Base-by-base conservation (phyloP, 2,329 filamentous ascomycete genomes). In the Cadophora sp. region DNA sequence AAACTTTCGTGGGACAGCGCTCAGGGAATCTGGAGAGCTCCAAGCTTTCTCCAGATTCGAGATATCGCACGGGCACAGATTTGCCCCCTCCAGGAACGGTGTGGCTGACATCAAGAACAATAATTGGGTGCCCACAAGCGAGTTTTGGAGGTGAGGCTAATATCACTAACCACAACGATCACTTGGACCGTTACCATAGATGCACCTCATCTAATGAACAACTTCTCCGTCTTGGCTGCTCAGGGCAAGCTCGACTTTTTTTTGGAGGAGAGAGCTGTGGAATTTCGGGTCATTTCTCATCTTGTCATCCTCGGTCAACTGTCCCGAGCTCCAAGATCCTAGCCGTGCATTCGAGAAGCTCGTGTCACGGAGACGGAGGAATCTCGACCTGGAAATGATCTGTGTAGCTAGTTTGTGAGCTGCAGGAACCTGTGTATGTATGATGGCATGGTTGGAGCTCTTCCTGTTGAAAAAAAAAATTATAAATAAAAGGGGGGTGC, bases 201-300 rank as follows among this genome's bases (percentile, higher is more conserved):
- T 59, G 58, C 58, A 60, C 14, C 48, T 60, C 58, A 47, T 60
- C 24, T 60, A 60, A 47, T 48, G 22, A 13, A 33, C 45, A 50
- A 36, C 30, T 20, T 33, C 39, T 48, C 58, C 58, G 58, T 33
- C 58, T 60, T 60, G 22, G 58, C 58, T 36, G 13, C 9, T 48
- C 41, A 30, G n/a, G 24, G n/a, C 41, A n/a, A 60, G 18, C 16
- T 39, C 24, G n/a, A 33, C 3, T 8, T 53, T 33, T 27, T 13
- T 33, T 27, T 13, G n/a, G 11, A 53, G 50, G 22, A 53, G 14
- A 53, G 24, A 53, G 50, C 24, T 33, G 13, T 53, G 24, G 16
- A 33, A 33, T 53, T 18, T 53, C 20, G 20, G 33, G n/a, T 18
- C 20, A 24, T 58, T 20, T 41, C 20, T 22, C 22, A n/a, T 30